phyloP scores from a whole-genome alignment of 2,329 filamentous ascomycete species.

The Sphaerulina vaccinii region DNA sequence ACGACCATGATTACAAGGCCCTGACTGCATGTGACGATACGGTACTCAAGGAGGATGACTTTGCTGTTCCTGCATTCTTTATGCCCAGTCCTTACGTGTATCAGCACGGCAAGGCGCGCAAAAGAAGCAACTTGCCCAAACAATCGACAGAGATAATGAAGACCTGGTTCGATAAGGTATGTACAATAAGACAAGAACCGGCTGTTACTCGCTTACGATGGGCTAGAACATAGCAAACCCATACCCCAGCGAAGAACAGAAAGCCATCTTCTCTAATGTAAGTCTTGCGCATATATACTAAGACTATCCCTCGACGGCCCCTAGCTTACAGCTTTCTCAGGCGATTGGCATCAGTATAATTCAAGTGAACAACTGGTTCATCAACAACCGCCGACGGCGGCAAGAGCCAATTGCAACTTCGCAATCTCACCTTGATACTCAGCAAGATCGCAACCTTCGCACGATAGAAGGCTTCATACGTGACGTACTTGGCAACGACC shows the following conservation, averaged over 20 bases:
- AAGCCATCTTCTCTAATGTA: slow-evolving; percentile 37
- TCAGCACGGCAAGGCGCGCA: slow-evolving; percentile 39
- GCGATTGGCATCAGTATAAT: slow-evolving; percentile 41
- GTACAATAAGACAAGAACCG: neutral
- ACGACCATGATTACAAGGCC: too few relatives aligned
- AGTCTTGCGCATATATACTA: slow-evolving; percentile 18
- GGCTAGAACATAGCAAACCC: slow-evolving; percentile 39
- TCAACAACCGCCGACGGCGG: slow-evolving; percentile 40
- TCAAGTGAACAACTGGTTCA: slow-evolving; percentile 44
- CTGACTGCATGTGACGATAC: too few relatives aligned
- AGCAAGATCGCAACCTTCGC: too few relatives aligned
- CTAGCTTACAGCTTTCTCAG: slow-evolving; percentile 21
- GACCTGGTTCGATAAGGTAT: slow-evolving; percentile 41
- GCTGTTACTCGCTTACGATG: neutral
- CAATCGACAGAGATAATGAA: slow-evolving; percentile 43
- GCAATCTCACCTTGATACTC: too few relatives aligned
- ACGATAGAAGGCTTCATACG: too few relatives aligned
- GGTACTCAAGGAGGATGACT: too few relatives aligned
- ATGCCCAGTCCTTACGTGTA: slow-evolving; percentile 40
- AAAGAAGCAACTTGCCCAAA: slow-evolving; percentile 41
- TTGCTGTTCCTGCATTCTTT: slow-evolving; percentile 31
- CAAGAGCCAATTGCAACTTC: too few relatives aligned
- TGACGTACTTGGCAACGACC: too few relatives aligned
- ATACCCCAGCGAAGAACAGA: slow-evolving; percentile 42
- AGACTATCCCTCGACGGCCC: neutral